phyloP scores from a whole-genome alignment of 2,329 filamentous ascomycete species.

The Nemania sp. region DNA sequence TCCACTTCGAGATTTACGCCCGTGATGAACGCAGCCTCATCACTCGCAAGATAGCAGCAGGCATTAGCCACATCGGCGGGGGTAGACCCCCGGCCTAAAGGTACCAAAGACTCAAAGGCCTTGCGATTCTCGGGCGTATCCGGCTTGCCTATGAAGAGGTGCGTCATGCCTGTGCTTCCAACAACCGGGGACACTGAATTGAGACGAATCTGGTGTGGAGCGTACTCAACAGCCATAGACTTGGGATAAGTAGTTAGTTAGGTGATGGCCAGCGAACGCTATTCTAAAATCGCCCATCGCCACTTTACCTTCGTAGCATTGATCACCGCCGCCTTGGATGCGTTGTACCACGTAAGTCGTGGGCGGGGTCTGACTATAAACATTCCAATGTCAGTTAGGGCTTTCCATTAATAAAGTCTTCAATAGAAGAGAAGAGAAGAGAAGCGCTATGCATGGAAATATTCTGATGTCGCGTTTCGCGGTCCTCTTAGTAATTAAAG shows the following conservation, averaged over 20 bases:
- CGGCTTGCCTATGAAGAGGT: slow-evolving; percentile 62
- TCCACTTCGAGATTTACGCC: slow-evolving; percentile 69
- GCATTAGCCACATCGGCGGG: slow-evolving; percentile 72
- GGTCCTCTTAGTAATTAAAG: too few species aligned
- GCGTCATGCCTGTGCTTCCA: slow-evolving; percentile 65
- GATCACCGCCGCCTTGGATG: slow-evolving; percentile 67
- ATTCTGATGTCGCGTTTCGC: too few species aligned
- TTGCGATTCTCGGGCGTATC: slow-evolving; percentile 65
- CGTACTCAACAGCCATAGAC: slow-evolving; percentile 72
- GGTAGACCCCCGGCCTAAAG: slow-evolving; percentile 59
- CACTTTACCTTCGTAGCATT: slow-evolving; percentile 54
- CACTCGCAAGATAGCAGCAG: slow-evolving; percentile 70
- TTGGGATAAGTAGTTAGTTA: slow-evolving; percentile 7
- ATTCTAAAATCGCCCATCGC: not conserved
- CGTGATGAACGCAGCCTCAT: slow-evolving; percentile 73
- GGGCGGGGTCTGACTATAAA: slow-evolving; percentile 57
- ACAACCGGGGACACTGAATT: slow-evolving; percentile 73
- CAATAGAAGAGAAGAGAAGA: not conserved
- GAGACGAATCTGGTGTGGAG: slow-evolving; percentile 71
- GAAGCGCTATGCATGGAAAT: too few species aligned
- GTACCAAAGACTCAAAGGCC: slow-evolving; percentile 58
- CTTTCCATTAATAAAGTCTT: too few species aligned
- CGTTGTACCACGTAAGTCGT: slow-evolving; percentile 71
- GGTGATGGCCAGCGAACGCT: not conserved
- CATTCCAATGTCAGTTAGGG: not conserved